phyloP scores from a whole-genome alignment of 306 rosid species.

The Macrotyloma uniflorum region DNA sequence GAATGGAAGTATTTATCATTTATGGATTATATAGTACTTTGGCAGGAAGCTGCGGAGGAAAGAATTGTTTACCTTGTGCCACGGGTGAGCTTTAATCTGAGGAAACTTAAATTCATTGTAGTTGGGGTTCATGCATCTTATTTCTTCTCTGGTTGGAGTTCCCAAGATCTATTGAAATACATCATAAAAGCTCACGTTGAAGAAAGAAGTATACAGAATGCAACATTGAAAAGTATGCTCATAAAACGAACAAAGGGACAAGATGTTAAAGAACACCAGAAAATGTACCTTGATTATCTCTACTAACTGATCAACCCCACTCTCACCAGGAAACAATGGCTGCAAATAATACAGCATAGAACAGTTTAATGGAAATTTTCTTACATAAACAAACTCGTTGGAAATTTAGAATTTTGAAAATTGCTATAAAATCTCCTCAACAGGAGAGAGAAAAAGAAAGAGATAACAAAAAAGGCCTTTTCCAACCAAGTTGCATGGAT shows the following conservation, averaged over 20 bases:
- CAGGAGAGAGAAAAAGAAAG: no score
- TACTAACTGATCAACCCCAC: conserved; percentile 96
- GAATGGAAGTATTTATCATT: background rate
- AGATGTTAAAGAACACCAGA: background rate
- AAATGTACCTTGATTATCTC: conserved; percentile 84
- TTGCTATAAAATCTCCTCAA: no score
- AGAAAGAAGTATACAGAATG: conserved; percentile 22
- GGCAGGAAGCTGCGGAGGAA: background rate
- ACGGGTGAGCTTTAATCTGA: conserved; percentile 95
- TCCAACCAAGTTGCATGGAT: background rate
- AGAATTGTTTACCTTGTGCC: conserved; percentile 80
- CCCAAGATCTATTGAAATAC: conserved; percentile 65
- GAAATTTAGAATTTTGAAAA: background rate
- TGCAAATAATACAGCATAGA: conserved; percentile 48
- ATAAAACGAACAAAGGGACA: background rate
- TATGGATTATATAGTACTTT: background rate
- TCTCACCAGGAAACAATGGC: conserved; percentile 98
- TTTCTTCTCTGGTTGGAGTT: conserved; percentile 96
- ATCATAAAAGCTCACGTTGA: conserved; percentile 31
- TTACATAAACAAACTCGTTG: background rate
- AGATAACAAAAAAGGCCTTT: background rate
- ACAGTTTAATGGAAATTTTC: background rate
- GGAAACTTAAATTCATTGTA: conserved; percentile 91
- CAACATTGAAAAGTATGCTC: conserved; percentile 30
- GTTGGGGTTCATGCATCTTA: conserved; percentile 94